Conservation (phyloP, 371 early-diverging fungal species). For the Blastocladiella emersonii region DNA sequence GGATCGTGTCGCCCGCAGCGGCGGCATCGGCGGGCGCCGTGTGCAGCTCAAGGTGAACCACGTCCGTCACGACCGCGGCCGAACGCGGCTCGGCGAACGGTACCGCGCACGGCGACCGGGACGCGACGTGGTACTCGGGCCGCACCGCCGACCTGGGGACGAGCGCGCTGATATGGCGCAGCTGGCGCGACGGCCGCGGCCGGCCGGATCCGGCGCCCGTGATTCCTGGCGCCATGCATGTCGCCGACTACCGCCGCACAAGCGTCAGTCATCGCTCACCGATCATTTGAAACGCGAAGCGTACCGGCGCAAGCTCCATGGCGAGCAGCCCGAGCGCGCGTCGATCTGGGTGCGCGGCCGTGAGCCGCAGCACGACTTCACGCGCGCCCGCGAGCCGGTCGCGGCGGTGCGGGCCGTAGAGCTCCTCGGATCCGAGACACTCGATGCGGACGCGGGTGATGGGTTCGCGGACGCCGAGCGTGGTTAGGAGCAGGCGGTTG, state of each 20-base stretch:
- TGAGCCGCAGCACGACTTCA: conserved; percentile 49
- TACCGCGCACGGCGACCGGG: too few relatives aligned
- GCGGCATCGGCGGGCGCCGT: too few relatives aligned
- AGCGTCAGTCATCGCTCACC: background rate
- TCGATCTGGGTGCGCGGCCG: conserved; percentile 41
- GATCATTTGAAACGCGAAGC: background rate
- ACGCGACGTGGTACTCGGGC: too few relatives aligned
- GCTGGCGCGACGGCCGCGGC: conserved; percentile 45
- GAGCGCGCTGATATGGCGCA: conserved; percentile 50
- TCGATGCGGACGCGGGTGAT: conserved; percentile 43
- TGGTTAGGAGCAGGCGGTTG: conserved; percentile 26
- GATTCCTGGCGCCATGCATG: conserved; percentile 63
- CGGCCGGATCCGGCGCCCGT: conserved; percentile 42
- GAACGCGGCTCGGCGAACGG: too few relatives aligned
- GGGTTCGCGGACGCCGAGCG: conserved; percentile 27
- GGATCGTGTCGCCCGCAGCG: conserved; percentile 20
- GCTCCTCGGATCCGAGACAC: conserved; percentile 49
- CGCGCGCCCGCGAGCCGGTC: conserved; percentile 23
- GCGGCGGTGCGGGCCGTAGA: conserved; percentile 36
- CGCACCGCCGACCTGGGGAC: conserved; percentile 28
- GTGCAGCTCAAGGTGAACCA: too few relatives aligned
- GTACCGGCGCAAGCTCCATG: conserved; percentile 50
- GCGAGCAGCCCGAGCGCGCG: conserved; percentile 41
- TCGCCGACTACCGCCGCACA: conserved; percentile 31
- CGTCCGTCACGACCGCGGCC: too few relatives aligned